Evolutionary conservation across 2,329 filamentous ascomycete species (phyloP).

Genomic region (Microsporum ferrugineum): DNA sequence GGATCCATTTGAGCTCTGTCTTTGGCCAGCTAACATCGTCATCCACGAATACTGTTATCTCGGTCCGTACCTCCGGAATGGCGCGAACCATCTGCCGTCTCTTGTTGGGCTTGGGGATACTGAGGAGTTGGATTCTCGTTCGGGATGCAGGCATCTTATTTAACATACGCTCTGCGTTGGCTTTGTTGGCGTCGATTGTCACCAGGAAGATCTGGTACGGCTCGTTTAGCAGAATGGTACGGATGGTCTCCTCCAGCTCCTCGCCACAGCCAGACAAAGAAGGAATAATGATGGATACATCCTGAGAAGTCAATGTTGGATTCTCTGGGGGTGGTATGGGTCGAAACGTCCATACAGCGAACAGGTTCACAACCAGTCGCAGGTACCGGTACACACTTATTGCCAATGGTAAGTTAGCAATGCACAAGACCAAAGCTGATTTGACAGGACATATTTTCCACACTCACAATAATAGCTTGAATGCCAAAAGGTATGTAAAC

Average conservation of each 20-base stretch:
- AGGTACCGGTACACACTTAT: constrained; percentile 75
- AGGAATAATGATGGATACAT: constrained; percentile 90
- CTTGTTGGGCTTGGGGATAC: constrained; percentile 82
- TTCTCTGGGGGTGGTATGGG: constrained; percentile 72
- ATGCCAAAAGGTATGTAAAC: constrained; percentile 12
- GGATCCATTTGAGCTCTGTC: constrained; percentile 77
- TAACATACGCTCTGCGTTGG: constrained; percentile 54
- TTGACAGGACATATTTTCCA: too few relatives aligned
- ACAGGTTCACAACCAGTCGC: constrained; percentile 70
- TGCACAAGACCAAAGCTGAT: too few relatives aligned
- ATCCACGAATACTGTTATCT: constrained; percentile 84
- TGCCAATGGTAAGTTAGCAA: not conserved
- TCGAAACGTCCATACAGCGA: constrained; percentile 77
- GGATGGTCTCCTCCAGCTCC: constrained; percentile 68
- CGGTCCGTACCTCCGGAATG: constrained; percentile 70
- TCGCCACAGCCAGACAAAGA: constrained; percentile 81
- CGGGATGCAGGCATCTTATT: constrained; percentile 44
- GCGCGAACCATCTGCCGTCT: constrained; percentile 85
- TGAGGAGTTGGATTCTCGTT: constrained; percentile 61
- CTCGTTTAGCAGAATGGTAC: constrained; percentile 42
- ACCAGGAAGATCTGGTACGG: constrained; percentile 68
- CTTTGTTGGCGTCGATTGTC: constrained; percentile 69
- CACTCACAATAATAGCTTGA: constrained; percentile 16
- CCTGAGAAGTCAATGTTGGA: constrained; percentile 64
- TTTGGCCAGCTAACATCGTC: constrained; percentile 90